Evolutionary conservation across 768 basidiomycete species (phyloP).

Genomic region (Naganishia vaughanmartiniae): DNA sequence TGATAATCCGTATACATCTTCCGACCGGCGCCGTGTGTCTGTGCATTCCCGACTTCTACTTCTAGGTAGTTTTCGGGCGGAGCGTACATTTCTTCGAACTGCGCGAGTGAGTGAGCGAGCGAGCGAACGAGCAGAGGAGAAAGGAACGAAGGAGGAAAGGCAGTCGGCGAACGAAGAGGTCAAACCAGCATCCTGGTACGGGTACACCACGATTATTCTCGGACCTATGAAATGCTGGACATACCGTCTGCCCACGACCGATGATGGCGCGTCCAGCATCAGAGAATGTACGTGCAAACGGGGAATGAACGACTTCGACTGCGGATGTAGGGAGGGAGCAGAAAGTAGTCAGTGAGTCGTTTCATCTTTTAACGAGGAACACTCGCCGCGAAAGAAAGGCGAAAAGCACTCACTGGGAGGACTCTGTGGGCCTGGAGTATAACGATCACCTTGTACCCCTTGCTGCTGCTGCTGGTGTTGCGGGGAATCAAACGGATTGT

Average conservation of each 20-base stretch:
- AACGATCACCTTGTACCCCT: constrained; percentile 30
- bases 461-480: background rate
- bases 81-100: constrained; percentile 94
- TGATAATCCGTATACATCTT: constrained; percentile 99
- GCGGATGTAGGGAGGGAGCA: background rate
- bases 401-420: constrained; percentile 41
- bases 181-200: too few relatives aligned
- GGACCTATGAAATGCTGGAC: too few relatives aligned
- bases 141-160: background rate
- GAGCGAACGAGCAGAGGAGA: background rate
- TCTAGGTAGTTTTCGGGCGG: constrained; percentile 95
- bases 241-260: constrained; percentile 46
- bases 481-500: background rate
- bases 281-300: constrained; percentile 49
- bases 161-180: too few relatives aligned
- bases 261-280: constrained; percentile 49
- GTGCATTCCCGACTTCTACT: constrained; percentile 94
- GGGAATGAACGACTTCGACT: constrained; percentile 51
- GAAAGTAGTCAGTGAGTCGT: background rate
- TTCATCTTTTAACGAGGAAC: background rate
- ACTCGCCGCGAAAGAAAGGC: too few relatives aligned
- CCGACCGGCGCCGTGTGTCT: constrained; percentile 91
- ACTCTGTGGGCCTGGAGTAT: constrained; percentile 36
- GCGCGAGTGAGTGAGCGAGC: too few relatives aligned
- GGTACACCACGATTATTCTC: too few relatives aligned